phyloP scores from a whole-genome alignment of 371 early-diverging fungal genomes.

The Mortierella sp. region DNA sequence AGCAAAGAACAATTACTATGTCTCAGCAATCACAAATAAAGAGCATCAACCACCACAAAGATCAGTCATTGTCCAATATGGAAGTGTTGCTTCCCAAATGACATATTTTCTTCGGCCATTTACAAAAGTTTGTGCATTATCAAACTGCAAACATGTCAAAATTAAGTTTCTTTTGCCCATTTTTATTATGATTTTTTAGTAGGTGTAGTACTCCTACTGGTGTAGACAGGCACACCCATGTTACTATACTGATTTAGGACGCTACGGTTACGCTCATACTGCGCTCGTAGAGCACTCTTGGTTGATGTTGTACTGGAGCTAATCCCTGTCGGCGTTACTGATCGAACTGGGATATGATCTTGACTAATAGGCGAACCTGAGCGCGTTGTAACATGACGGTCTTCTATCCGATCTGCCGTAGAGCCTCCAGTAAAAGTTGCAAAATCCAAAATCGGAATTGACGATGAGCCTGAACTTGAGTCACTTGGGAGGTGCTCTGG shows the following conservation, averaged over 20 bases:
- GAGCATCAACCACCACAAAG: no score
- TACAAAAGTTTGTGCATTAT: no score
- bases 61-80: no score
- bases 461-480: conserved; percentile 3
- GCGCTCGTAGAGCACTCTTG: conserved; percentile 34
- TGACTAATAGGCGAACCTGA: conserved; percentile 6
- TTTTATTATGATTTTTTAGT: neutral
- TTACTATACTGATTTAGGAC: conserved; percentile 36
- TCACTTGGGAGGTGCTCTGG: conserved; percentile 7
- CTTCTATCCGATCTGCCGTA: neutral
- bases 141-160: no score
- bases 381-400: conserved; percentile 2
- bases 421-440: conserved; percentile 47
- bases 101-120: no score
- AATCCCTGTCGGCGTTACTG: conserved; percentile 26
- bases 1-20: no score
- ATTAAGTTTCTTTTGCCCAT: neutral
- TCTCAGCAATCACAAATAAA: no score
- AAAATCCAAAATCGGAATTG: conserved; percentile 51
- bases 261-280: conserved; percentile 46
- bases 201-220: conserved; percentile 23
- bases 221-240: conserved; percentile 35
- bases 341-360: conserved; percentile 2
- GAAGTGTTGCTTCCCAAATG: no score
- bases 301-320: conserved; percentile 18